Percentiles rank a stretch among this genome's conserved stretches.
Conservation (phyloP, 805 yeast genomes). For the Kodamaea nitidulidarum region DNA sequence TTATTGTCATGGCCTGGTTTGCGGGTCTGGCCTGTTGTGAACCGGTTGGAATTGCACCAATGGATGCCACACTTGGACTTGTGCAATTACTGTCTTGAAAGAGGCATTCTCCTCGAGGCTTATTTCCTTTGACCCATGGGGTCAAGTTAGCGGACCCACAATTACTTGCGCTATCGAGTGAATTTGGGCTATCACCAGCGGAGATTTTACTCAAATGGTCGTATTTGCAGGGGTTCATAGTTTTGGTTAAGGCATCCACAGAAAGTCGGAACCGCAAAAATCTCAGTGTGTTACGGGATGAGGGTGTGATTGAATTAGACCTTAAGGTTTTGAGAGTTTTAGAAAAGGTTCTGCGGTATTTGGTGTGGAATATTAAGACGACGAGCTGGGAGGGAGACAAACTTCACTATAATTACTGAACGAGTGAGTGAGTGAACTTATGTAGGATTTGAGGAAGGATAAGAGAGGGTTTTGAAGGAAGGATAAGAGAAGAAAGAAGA, state of each 20-base stretch:
- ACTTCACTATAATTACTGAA: not conserved
- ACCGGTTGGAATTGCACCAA: slow-evolving; percentile 82
- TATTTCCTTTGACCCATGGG: slow-evolving; percentile 72
- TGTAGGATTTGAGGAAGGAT: not conserved
- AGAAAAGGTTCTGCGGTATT: slow-evolving; percentile 26
- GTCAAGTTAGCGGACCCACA: slow-evolving; percentile 51
- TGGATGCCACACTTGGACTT: slow-evolving; percentile 70
- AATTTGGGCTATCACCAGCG: slow-evolving; percentile 48
- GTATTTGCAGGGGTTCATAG: slow-evolving; percentile 52
- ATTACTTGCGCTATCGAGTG: slow-evolving; percentile 46
- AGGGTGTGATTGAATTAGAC: slow-evolving; percentile 36
- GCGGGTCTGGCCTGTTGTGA: slow-evolving; percentile 52
- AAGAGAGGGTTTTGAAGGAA: not conserved
- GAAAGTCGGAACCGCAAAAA: slow-evolving; percentile 50
- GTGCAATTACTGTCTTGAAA: slow-evolving; percentile 52
- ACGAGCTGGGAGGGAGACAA: not conserved
- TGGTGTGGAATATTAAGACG: not conserved
- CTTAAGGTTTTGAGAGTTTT: slow-evolving; percentile 32
- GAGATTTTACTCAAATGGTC: slow-evolving; percentile 74
- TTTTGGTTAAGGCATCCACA: slow-evolving; percentile 45
- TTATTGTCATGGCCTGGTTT: slow-evolving; percentile 48
- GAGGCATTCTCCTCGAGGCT: slow-evolving; percentile 64
- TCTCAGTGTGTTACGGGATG: slow-evolving; percentile 46
- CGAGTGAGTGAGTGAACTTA: too few species aligned
- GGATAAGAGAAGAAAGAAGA: not conserved